Conservation (phyloP, 1,284 basidiomycete genomes). For the Trichosporon ovoides region DNA sequence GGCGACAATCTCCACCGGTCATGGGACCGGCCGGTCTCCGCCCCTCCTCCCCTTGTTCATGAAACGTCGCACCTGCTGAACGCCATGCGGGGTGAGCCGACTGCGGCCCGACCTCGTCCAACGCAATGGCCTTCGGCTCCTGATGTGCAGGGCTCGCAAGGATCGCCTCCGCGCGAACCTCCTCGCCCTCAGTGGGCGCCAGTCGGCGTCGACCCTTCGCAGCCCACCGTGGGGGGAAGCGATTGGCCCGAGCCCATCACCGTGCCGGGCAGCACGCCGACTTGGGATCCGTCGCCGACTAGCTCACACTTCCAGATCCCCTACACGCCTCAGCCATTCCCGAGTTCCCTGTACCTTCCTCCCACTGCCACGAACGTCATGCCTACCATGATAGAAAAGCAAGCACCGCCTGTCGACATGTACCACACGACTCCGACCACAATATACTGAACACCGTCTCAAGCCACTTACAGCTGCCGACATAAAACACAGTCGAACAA, state of each 20-base stretch:
- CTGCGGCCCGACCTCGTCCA: not conserved
- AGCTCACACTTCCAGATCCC: constrained; percentile 1
- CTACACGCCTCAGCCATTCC: not conserved
- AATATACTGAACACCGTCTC: not conserved
- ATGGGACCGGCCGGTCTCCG: not conserved
- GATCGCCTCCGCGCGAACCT: not conserved
- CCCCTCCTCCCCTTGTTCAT: not conserved
- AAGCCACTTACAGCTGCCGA: too few relatives aligned
- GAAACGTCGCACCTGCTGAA: not conserved
- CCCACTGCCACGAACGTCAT: not conserved
- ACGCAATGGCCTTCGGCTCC: not conserved
- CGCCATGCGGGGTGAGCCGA: not conserved
- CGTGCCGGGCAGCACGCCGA: not conserved
- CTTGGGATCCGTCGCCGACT: not conserved
- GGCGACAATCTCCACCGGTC: not conserved
- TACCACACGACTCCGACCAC: not conserved
- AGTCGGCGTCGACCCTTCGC: not conserved
- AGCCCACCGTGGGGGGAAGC: not conserved
- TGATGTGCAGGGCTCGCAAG: not conserved
- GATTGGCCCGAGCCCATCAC: constrained; percentile 2
- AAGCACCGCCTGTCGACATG: not conserved
- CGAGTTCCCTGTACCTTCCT: not conserved
- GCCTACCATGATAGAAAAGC: not conserved
- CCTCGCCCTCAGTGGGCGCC: not conserved
- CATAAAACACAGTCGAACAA: too few relatives aligned